A percentile compares a stretch with the other conserved stretches of the same genome.
These are phyloP conservation scores for Populus hybrid DNA, from an alignment of 441 rosid genomes.

Conservation along the genomic window DNA sequence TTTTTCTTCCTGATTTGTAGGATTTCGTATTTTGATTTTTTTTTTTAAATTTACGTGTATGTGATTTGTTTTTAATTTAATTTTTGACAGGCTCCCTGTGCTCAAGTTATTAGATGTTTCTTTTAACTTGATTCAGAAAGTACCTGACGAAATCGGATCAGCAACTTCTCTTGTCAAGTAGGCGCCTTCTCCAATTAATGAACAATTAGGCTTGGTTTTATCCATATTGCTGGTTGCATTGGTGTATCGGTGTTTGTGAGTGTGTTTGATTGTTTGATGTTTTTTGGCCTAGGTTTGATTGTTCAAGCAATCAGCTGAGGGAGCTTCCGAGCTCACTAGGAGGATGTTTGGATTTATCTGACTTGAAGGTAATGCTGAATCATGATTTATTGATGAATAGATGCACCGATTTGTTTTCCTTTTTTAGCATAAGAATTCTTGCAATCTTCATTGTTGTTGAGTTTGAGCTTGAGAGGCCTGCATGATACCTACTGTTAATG, in stretches of 20 bases:
- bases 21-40: not conserved
- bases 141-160: conserved; percentile 81
- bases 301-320: conserved; percentile 73
- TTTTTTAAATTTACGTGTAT: not conserved
- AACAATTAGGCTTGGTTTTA: not conserved
- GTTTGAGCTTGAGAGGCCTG: conserved; percentile 1
- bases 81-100: conserved; percentile 60
- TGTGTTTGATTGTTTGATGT: conserved; percentile 10
- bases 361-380: conserved; percentile 62
- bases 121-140: conserved; percentile 47
- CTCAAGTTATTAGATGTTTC: conserved; percentile 87
- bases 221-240: not conserved
- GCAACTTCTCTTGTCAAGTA: conserved; percentile 88
- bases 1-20: not conserved
- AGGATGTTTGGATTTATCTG: conserved; percentile 69
- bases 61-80: not conserved
- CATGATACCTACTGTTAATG: not conserved
- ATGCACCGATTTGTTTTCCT: not conserved
- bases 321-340: conserved; percentile 78
- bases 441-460: not conserved
- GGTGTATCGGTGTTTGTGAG: not conserved
- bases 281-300: conserved; percentile 61
- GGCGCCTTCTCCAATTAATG: conserved; percentile 20
- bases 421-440: not conserved
- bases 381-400: conserved; percentile 13